Evolutionary conservation across 1,284 basidiomycete genomes (phyloP), one percentile per base, ranked within the genome.

Genomic region (Ceratobasidium sp.): DNA sequence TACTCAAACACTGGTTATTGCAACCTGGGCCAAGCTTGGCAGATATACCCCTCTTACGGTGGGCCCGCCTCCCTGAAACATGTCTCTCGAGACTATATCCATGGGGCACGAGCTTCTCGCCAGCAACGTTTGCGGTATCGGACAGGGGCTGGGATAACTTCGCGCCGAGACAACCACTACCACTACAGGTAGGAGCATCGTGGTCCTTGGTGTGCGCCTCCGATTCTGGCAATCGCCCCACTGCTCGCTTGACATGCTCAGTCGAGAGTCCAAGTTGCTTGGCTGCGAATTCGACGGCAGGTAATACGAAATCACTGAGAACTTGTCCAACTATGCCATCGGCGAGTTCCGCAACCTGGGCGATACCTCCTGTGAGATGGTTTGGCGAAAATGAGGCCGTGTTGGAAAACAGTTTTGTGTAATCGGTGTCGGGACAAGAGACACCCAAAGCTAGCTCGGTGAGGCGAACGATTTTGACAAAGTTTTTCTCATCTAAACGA

Each of bases 401-500:
- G 57, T 71, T 77, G 6, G 83, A 84, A 73, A 87, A 80, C 76
- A 88, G 87, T 4, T 75, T 59, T 10, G 76, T 74, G 60, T 77
- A 77, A 26, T 80, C 72, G 12, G 74, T 36, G 32, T 73, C 55
- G 46, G 70, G 45, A 74, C 77, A 71, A 28, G 62, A 59, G 71
- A 92, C 85, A 10, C 89, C 90, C 12, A 93, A 82, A 3, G 84
- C 77, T 5, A 84, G 77, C 79, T 93, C 92, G 4, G 89, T 83
- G 0, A 86, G 86, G 26, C 91, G 88, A 28, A 92, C 82, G 3
- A 84, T 85, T 73, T 84, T 80, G 23, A 92, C 90, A 74, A 92
- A 92, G 76, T 90, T 85, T 75, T 85, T 84, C 78, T 92, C 87
- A 82, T 90, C 91, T 92, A 74, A n/a, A n/a, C n/a, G n/a, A n/a